Evolutionary conservation across 2,329 filamentous ascomycete species (phyloP).

Genomic region (Coniochaeta prunicola): DNA sequence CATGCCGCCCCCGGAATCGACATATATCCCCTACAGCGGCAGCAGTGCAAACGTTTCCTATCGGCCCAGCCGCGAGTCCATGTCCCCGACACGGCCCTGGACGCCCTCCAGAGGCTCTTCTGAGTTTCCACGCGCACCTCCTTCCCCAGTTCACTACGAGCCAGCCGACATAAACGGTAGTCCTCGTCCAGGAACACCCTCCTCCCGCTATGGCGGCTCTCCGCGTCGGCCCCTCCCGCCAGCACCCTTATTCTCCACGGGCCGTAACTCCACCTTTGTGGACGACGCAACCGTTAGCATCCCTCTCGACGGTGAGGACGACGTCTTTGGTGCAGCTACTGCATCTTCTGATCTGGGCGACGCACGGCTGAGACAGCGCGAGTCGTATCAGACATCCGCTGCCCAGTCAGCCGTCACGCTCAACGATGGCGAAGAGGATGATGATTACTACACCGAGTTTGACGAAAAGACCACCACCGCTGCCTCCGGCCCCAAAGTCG

Average conservation of each 20-base stretch:
- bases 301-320: conserved; percentile 58
- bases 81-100: conserved; percentile 53
- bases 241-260: conserved; percentile 71
- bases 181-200: conserved; percentile 83
- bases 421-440: conserved; percentile 32
- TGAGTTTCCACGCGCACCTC: conserved; percentile 66
- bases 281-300: conserved; percentile 69
- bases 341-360: conserved; percentile 40
- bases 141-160: conserved; percentile 69
- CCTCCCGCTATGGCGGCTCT: conserved; percentile 81
- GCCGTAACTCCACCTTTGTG: conserved; percentile 45
- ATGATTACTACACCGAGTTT: conserved; percentile 14
- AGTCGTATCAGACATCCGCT: conserved; percentile 43
- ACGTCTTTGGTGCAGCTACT: conserved; percentile 60
- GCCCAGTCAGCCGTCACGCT: conserved; percentile 44
- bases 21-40: conserved; percentile 51
- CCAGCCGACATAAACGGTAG: conserved; percentile 83
- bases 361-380: conserved; percentile 33
- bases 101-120: conserved; percentile 42
- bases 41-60: conserved; percentile 38
- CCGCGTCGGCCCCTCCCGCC: conserved; percentile 73
- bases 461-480: conserved; percentile 1
- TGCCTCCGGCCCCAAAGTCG: conserved; percentile 47
- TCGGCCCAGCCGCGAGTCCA: conserved; percentile 32
- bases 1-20: conserved; percentile 56